These are phyloP conservation scores for Fusarium udum DNA, from an alignment of 2,329 filamentous ascomycete genomes.

Conservation along the genomic window DNA sequence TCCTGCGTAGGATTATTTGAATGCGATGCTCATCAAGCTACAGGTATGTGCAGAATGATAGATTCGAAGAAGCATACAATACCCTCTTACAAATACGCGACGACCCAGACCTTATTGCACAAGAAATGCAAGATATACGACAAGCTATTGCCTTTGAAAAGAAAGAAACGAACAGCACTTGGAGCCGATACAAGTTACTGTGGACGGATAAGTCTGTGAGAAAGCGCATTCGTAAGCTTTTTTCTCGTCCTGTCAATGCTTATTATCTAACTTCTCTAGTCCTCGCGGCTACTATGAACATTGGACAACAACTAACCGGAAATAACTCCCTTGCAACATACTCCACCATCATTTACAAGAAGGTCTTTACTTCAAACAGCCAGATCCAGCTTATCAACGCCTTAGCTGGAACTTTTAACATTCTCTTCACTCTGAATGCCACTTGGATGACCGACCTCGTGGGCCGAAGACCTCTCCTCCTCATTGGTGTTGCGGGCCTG, in stretches of 20 bases:
- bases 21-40: not conserved
- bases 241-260: not conserved
- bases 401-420: conserved; percentile 75
- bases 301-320: conserved; percentile 75
- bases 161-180: not conserved
- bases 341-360: conserved; percentile 75
- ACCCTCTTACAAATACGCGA: not conserved
- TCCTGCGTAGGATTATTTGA: conserved; percentile 43
- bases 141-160: not conserved
- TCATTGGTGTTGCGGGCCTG: conserved; percentile 74
- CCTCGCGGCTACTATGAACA: conserved; percentile 72
- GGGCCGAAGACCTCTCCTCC: conserved; percentile 73
- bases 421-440: conserved; percentile 77
- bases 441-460: conserved; percentile 77
- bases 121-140: not conserved
- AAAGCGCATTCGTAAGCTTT: conserved; percentile 1
- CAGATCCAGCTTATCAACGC: conserved; percentile 77
- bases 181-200: not conserved
- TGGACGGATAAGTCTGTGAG: conserved; percentile 5
- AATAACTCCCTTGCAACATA: conserved; percentile 77
- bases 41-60: conserved; percentile 53
- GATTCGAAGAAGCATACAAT: not conserved
- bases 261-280: conserved; percentile 63
- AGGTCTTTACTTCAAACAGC: conserved; percentile 66
- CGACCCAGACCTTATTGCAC: not conserved